phyloP scores from a whole-genome alignment of 345 rosid species.

The Erucastrum elatum region DNA sequence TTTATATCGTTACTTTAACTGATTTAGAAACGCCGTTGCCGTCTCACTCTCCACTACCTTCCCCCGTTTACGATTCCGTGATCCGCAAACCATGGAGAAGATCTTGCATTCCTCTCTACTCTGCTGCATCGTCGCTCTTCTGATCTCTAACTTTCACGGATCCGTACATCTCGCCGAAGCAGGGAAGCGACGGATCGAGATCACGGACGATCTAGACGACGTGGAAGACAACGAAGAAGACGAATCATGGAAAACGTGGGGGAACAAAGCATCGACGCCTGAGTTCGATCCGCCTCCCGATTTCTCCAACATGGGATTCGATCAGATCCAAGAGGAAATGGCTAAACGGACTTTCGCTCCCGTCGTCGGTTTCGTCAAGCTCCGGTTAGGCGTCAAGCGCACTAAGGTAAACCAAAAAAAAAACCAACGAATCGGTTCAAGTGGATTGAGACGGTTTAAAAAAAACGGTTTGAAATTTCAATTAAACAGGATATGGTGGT shows the following conservation, averaged over 20 bases:
- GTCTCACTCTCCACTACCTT: not conserved
- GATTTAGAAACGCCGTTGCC: no score
- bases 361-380: constrained; percentile 83
- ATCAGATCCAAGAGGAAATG: constrained; percentile 66
- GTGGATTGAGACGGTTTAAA: not conserved
- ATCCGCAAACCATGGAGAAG: constrained; percentile 13
- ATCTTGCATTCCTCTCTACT: constrained; percentile 11
- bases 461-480: not conserved
- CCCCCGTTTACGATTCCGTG: not conserved
- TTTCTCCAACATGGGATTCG: constrained; percentile 53
- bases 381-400: constrained; percentile 64
- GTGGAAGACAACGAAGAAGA: constrained; percentile 90
- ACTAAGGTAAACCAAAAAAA: constrained; percentile 46
- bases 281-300: constrained; percentile 72
- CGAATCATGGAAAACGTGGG: constrained; percentile 92
- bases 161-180: constrained; percentile 36
- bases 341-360: constrained; percentile 64
- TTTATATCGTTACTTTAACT: no score
- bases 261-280: constrained; percentile 46
- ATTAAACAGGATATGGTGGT: constrained; percentile 55
- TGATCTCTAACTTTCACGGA: constrained; percentile 24
- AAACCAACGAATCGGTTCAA: not conserved
- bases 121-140: constrained; percentile 26
- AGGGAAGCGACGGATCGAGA: constrained; percentile 63
- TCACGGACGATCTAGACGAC: constrained; percentile 85